These are phyloP conservation scores for Leccinum subtestaceum DNA, from an alignment of 768 basidiomycete genomes.

Conservation along the genomic window DNA sequence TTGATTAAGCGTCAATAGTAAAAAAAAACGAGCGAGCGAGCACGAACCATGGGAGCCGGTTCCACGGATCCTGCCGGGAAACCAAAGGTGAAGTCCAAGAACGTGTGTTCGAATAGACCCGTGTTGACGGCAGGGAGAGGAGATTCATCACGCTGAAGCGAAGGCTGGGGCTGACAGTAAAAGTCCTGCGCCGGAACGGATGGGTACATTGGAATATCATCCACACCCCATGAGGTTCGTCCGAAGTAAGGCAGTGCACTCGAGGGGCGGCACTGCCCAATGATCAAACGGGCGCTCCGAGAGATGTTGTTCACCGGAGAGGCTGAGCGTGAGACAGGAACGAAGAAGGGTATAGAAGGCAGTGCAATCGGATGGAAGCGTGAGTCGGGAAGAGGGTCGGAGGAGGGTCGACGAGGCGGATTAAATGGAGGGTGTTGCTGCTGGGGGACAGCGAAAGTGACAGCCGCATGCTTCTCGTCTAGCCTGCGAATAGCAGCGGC, in stretches of 20 bases:
- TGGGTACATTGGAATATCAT: conserved; percentile 26
- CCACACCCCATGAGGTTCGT: conserved; percentile 26
- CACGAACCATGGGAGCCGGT: conserved; percentile 15
- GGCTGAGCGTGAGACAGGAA: conserved; percentile 31
- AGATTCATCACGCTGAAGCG: conserved; percentile 42
- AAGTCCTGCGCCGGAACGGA: neutral
- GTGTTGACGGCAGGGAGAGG: conserved; percentile 50
- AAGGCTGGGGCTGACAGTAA: conserved; percentile 14
- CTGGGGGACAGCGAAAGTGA: neutral
- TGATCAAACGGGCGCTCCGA: conserved; percentile 38
- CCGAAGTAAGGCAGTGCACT: conserved; percentile 42
- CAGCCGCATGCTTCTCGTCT: conserved; percentile 31
- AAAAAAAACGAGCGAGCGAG: neutral
- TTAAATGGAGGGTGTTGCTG: conserved; percentile 23
- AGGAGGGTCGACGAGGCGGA: conserved; percentile 55
- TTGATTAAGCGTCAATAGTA: neutral
- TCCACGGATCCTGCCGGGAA: conserved; percentile 19
- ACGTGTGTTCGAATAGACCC: conserved; percentile 46
- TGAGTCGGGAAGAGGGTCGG: conserved; percentile 55
- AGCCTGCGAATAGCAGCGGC: conserved; percentile 57
- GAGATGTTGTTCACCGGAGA: conserved; percentile 48
- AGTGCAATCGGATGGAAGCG: conserved; percentile 41
- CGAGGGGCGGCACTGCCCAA: conserved; percentile 49
- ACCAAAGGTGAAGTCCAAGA: conserved; percentile 31
- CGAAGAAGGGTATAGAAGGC: conserved; percentile 43